Conservation (phyloP, 2,329 filamentous ascomycete genomes). For the Microcyclosporella mali region DNA sequence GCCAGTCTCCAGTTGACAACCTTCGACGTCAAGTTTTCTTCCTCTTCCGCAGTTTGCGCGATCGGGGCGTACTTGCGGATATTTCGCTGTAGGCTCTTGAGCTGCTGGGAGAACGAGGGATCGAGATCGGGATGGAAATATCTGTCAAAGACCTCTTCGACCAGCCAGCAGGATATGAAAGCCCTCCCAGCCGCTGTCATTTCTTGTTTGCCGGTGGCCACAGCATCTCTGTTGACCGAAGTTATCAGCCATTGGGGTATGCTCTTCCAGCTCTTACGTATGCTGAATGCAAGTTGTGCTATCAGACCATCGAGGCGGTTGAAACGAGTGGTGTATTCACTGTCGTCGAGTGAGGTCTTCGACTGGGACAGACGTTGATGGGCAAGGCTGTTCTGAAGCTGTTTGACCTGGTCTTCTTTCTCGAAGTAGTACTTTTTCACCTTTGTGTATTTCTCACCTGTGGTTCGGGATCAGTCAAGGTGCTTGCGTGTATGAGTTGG, state of each 20-base stretch:
- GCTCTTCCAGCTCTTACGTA: slow-evolving; percentile 85
- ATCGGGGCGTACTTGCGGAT: slow-evolving; percentile 72
- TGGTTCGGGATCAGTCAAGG: slow-evolving; percentile 12
- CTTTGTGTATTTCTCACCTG: slow-evolving; percentile 94
- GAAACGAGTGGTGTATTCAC: slow-evolving; percentile 84
- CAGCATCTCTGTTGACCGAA: slow-evolving; percentile 77
- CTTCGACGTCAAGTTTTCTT: slow-evolving; percentile 78
- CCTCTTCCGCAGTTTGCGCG: slow-evolving; percentile 74
- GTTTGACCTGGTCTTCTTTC: slow-evolving; percentile 80
- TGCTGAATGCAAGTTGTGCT: slow-evolving; percentile 90
- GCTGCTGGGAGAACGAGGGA: slow-evolving; percentile 62
- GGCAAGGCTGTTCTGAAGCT: slow-evolving; percentile 93
- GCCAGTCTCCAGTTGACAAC: slow-evolving; percentile 89
- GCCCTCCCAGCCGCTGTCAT: slow-evolving; percentile 95
- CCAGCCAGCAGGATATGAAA: slow-evolving; percentile 80
- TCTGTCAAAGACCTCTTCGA: slow-evolving; percentile 83
- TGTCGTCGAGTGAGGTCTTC: slow-evolving; percentile 89
- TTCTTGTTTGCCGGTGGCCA: slow-evolving; percentile 85
- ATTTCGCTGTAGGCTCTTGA: slow-evolving; percentile 83
- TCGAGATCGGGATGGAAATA: slow-evolving; percentile 91
- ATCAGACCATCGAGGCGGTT: slow-evolving; percentile 87
- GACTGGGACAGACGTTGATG: slow-evolving; percentile 94
- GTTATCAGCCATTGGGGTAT: slow-evolving; percentile 74
- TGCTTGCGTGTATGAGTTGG: neutral
- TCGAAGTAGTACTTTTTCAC: slow-evolving; percentile 98